Conservation (phyloP, 2,329 filamentous ascomycete genomes). For the Alternaria panax region DNA sequence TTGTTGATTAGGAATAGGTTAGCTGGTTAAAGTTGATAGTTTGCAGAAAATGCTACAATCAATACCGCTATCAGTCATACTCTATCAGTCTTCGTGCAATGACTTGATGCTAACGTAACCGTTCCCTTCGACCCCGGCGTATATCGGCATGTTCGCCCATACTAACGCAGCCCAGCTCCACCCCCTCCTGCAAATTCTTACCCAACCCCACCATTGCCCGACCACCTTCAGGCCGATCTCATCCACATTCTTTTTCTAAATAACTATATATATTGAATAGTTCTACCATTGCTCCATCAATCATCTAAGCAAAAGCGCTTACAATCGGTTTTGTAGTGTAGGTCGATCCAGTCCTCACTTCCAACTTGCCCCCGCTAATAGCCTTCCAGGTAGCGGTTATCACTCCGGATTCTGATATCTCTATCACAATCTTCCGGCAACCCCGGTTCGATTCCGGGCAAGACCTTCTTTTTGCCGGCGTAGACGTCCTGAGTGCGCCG, state of each 20-base stretch:
- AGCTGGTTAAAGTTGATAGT: constrained; percentile 10
- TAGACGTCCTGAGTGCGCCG: background rate
- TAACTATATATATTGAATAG: too few relatives aligned
- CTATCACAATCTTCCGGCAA: constrained; percentile 11
- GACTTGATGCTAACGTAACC: background rate
- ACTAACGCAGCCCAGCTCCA: background rate
- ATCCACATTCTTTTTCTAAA: fast-evolving
- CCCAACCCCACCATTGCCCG: background rate
- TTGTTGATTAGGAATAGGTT: background rate
- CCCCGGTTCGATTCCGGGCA: constrained; percentile 18
- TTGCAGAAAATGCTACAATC: constrained; percentile 6
- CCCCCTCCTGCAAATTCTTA: background rate
- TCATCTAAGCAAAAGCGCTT: constrained; percentile 9
- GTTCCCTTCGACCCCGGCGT: background rate
- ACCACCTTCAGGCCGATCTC: too few relatives aligned
- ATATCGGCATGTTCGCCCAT: background rate
- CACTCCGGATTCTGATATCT: constrained; percentile 17
- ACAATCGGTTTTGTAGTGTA: constrained; percentile 16
- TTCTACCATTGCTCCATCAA: background rate
- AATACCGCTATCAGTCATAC: background rate
- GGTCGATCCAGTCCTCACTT: background rate
- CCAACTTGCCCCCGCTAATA: constrained; percentile 9
- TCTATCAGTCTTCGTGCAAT: background rate
- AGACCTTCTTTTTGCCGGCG: constrained; percentile 6
- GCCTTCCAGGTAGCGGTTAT: constrained; percentile 16